Percentiles rank a stretch among this genome's conserved stretches.
These are phyloP conservation scores for Terana coerulea DNA, from an alignment of 768 basidiomycete species.

Conservation along the genomic window DNA sequence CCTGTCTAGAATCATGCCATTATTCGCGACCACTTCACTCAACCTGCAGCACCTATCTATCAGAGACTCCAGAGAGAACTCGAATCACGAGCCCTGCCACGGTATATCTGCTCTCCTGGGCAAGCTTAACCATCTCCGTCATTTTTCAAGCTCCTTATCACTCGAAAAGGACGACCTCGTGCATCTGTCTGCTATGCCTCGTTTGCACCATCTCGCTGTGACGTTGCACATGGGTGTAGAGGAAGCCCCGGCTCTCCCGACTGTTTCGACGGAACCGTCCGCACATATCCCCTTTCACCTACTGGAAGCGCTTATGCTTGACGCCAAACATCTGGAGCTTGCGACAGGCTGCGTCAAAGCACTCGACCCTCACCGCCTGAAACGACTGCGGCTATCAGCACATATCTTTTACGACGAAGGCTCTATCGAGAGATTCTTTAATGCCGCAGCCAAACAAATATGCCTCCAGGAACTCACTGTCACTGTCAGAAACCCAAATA, in stretches of 20 bases:
- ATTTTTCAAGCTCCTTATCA: constrained; percentile 2
- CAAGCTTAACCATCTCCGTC: not conserved
- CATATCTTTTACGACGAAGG: constrained; percentile 3
- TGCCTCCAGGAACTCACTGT: not conserved
- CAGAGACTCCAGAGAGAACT: not conserved
- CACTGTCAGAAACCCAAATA: not conserved
- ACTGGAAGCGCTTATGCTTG: constrained; percentile 2
- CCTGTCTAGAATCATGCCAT: constrained; percentile 1
- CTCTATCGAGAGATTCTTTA: constrained; percentile 1
- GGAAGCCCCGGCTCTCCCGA: not conserved
- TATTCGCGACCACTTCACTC: not conserved
- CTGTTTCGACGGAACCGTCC: not conserved
- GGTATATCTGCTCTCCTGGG: not conserved
- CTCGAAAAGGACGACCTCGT: not conserved
- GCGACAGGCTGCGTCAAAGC: not conserved
- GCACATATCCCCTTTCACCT: not conserved
- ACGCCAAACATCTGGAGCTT: constrained; percentile 5
- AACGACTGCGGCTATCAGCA: not conserved
- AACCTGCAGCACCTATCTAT: not conserved
- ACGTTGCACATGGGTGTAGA: not conserved
- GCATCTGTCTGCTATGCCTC: not conserved
- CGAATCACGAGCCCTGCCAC: not conserved
- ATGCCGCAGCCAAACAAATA: not conserved
- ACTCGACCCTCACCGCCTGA: not conserved
- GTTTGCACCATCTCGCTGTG: not conserved